phyloP scores from a whole-genome alignment of 306 rosid genomes.

The Prunus campanulata region DNA sequence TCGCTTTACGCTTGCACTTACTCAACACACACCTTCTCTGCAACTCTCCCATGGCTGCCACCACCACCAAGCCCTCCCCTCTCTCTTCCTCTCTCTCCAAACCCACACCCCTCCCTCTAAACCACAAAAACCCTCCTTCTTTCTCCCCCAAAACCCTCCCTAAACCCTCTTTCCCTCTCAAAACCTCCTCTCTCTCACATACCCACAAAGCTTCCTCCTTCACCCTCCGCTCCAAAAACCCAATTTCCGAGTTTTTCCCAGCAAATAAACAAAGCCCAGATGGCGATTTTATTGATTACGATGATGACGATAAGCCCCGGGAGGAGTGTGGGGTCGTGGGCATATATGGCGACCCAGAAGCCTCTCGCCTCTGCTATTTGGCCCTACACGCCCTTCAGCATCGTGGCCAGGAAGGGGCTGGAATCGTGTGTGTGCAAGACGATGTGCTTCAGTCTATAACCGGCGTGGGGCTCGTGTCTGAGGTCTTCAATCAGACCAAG shows the following conservation, averaged over 20 bases:
- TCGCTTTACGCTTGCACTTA: neutral
- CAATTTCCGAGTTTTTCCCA: constrained; percentile 33
- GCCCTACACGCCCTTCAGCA: constrained; percentile 96
- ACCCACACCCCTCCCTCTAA: constrained; percentile 15
- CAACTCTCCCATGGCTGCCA: constrained; percentile 33
- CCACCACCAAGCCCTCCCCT: constrained; percentile 29
- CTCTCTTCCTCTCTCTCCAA: constrained; percentile 36
- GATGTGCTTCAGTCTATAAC: constrained; percentile 56
- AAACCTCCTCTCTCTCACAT: constrained; percentile 1
- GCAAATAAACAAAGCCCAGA: constrained; percentile 8
- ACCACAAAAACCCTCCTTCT: constrained; percentile 7
- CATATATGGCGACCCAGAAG: constrained; percentile 76
- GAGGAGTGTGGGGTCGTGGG: constrained; percentile 96
- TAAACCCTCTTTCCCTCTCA: constrained; percentile 13
- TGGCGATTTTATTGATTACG: neutral
- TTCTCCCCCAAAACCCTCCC: constrained; percentile 28
- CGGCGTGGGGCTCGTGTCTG: constrained; percentile 83
- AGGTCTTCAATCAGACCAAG: constrained; percentile 61
- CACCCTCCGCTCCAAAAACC: constrained; percentile 31
- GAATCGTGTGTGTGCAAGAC: constrained; percentile 61
- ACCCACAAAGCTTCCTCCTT: constrained; percentile 9
- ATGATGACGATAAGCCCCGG: constrained; percentile 69
- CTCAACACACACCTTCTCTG: neutral
- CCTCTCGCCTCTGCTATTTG: constrained; percentile 64
- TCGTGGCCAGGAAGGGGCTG: constrained; percentile 97